These are phyloP conservation scores for Elaeis guineensis DNA, from an alignment of 176 grass and related monocot genomes.

Conservation along the genomic window DNA sequence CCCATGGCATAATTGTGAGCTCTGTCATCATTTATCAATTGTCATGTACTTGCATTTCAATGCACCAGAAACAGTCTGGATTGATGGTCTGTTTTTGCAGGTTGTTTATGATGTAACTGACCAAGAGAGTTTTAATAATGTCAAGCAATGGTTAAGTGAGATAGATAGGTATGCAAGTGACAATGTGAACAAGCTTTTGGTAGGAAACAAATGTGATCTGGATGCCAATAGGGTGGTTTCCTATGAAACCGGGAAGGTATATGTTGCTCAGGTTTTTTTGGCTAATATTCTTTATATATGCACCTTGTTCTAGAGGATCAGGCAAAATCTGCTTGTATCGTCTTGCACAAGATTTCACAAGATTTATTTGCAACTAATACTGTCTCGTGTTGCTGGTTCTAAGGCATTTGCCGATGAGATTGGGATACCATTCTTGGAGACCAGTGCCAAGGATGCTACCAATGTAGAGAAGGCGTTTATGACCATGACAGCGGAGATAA, in stretches of 20 bases:
- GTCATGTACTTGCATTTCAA: no score
- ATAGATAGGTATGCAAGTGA: conserved; percentile 67
- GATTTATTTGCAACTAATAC: no score
- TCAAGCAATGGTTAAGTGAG: conserved; percentile 70
- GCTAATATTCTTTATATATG: no score
- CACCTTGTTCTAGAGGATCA: no score
- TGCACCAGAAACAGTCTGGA: no score
- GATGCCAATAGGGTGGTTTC: conserved; percentile 49
- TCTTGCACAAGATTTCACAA: no score
- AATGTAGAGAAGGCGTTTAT: conserved; percentile 73
- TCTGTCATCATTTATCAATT: neutral
- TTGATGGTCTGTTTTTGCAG: conserved; percentile 14
- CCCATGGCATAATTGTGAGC: conserved; percentile 17
- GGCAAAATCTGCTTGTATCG: no score
- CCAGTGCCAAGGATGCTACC: conserved; percentile 71
- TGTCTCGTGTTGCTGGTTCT: no score
- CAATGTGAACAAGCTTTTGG: conserved; percentile 73
- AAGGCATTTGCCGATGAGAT: conserved; percentile 65
- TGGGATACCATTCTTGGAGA: conserved; percentile 65
- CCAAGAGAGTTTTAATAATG: conserved; percentile 71
- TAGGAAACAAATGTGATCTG: conserved; percentile 60
- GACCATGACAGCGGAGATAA: conserved; percentile 63
- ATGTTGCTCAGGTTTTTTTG: no score
- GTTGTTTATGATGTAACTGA: conserved; percentile 72
- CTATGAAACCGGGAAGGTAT: conserved; percentile 57